phyloP scores from a whole-genome alignment of 768 basidiomycete species.

The Leccinum obscurum region DNA sequence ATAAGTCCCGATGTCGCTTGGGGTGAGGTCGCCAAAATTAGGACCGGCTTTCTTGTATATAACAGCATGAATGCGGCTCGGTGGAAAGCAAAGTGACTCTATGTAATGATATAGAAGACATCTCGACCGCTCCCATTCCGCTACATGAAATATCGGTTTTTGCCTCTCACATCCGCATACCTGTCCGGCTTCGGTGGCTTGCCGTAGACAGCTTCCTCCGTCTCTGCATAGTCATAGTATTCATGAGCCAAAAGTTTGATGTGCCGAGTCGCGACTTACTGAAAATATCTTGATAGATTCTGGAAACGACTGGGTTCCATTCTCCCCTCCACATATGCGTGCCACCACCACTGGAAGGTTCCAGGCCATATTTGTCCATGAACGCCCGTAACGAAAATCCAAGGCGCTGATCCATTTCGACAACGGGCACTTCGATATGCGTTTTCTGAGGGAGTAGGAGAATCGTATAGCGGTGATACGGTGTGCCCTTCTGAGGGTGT shows the following conservation, averaged over 20 bases:
- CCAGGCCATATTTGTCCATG: slow-evolving; percentile 51
- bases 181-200: slow-evolving; percentile 31
- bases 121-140: background rate
- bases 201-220: slow-evolving; percentile 26
- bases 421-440: slow-evolving; percentile 42
- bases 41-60: too few species aligned
- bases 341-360: slow-evolving; percentile 61
- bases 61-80: background rate
- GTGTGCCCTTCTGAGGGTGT: slow-evolving; percentile 86
- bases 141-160: slow-evolving; percentile 31
- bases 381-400: slow-evolving; percentile 72
- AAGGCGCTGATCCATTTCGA: slow-evolving; percentile 48
- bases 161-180: slow-evolving; percentile 31
- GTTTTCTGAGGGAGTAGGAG: slow-evolving; percentile 74
- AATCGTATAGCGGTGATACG: slow-evolving; percentile 86
- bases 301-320: slow-evolving; percentile 66
- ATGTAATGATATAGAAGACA: background rate
- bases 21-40: too few species aligned
- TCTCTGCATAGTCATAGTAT: slow-evolving; percentile 13
- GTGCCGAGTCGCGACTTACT: slow-evolving; percentile 46
- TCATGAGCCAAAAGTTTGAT: background rate
- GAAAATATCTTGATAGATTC: slow-evolving; percentile 65
- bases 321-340: slow-evolving; percentile 82
- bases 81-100: background rate
- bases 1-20: too few species aligned